phyloP scores from a whole-genome alignment of 306 rosid species.

The Delonix regia region DNA sequence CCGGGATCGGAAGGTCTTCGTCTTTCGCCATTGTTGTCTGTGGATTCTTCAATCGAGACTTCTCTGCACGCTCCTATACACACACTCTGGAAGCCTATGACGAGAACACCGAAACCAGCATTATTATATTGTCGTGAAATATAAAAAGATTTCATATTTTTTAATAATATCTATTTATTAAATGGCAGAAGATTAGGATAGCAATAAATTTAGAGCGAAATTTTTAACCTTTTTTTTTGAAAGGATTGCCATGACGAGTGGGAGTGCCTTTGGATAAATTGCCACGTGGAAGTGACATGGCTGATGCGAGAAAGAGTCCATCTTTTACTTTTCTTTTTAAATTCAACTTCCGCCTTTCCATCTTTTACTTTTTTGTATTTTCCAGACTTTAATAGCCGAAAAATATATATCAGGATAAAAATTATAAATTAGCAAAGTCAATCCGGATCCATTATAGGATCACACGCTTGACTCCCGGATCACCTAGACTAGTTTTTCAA shows the following conservation, averaged over 20 bases:
- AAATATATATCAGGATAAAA: not conserved
- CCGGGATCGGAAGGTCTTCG: slow-evolving; percentile 89
- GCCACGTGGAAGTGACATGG: slow-evolving; percentile 33
- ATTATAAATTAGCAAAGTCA: not conserved
- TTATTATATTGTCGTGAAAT: no score
- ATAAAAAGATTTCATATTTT: not conserved
- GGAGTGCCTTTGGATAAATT: not conserved
- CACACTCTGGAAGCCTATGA: not conserved
- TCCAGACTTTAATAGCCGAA: not conserved
- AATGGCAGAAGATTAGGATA: no score
- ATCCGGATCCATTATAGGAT: not conserved
- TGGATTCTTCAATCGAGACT: not conserved
- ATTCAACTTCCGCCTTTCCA: not conserved
- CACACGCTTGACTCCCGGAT: not conserved
- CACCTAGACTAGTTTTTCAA: not conserved
- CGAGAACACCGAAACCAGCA: not conserved
- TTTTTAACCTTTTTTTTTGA: not conserved
- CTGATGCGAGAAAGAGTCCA: not conserved
- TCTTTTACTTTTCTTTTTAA: not conserved
- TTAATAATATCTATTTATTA: no score
- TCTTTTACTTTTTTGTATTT: not conserved
- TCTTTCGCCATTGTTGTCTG: slow-evolving; percentile 59
- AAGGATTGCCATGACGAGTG: not conserved
- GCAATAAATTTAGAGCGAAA: not conserved
- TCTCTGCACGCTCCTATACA: not conserved